A percentile compares a stretch with the other conserved stretches of the same genome.
These are phyloP conservation scores for Bathelium albidoporum DNA, from an alignment of 495 filamentous ascomycete genomes.

Conservation along the genomic window DNA sequence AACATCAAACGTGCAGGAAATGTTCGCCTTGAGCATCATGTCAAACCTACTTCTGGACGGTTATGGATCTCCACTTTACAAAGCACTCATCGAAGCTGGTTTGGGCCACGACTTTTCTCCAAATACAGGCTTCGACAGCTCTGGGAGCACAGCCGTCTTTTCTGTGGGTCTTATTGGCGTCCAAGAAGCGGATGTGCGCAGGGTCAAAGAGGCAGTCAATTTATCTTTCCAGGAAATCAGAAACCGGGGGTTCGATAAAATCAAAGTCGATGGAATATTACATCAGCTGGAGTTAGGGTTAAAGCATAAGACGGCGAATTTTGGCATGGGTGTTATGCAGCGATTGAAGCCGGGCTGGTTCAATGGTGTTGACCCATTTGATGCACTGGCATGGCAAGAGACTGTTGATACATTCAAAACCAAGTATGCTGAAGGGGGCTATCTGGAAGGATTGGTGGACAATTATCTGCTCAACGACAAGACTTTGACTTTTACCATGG, in stretches of 20 bases:
- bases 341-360: slow-evolving; percentile 86
- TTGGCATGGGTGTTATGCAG: slow-evolving; percentile 84
- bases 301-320: slow-evolving; percentile 90
- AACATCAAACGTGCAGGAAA: slow-evolving; percentile 69
- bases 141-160: slow-evolving; percentile 67
- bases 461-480: slow-evolving; percentile 84
- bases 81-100: slow-evolving; percentile 79
- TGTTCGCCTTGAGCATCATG: slow-evolving; percentile 70
- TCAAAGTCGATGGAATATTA: slow-evolving; percentile 84
- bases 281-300: slow-evolving; percentile 84
- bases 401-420: slow-evolving; percentile 71
- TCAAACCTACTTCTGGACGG: slow-evolving; percentile 80
- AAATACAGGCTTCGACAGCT: slow-evolving; percentile 81
- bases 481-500: slow-evolving; percentile 89
- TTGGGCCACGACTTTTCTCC: slow-evolving; percentile 87
- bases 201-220: slow-evolving; percentile 61
- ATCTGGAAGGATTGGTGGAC: slow-evolving; percentile 74
- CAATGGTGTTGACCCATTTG: slow-evolving; percentile 85
- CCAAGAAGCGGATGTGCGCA: slow-evolving; percentile 61
- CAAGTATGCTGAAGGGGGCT: slow-evolving; percentile 57
- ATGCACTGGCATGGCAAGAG: slow-evolving; percentile 80
- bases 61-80: slow-evolving; percentile 90
- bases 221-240: slow-evolving; percentile 55
- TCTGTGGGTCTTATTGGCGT: slow-evolving; percentile 86
- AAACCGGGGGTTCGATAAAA: slow-evolving; percentile 67